phyloP scores from a whole-genome alignment of 768 basidiomycete genomes.

The Mycena crocata region DNA sequence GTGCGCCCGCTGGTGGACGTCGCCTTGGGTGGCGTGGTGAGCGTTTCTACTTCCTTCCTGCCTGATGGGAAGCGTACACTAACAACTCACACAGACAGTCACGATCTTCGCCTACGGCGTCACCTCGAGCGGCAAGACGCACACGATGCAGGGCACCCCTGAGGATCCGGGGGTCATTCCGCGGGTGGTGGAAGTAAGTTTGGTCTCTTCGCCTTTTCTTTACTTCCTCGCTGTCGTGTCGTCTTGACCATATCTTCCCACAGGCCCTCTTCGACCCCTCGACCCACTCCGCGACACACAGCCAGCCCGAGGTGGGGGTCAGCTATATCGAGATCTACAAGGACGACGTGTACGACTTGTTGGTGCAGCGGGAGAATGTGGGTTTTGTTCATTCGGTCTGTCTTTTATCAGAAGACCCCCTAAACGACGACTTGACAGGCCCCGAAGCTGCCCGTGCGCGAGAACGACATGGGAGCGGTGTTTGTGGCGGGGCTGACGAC shows the following conservation, averaged over 20 bases:
- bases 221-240: not conserved
- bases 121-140: conserved; percentile 91
- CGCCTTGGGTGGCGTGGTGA: conserved; percentile 79
- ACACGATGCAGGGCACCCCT: conserved; percentile 90
- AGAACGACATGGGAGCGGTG: conserved; percentile 64
- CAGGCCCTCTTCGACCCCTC: conserved; percentile 71
- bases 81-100: conserved; percentile 65
- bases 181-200: conserved; percentile 74
- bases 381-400: too few species aligned
- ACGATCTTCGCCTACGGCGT: conserved; percentile 94
- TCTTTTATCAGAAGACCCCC: too few species aligned
- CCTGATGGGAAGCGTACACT: not conserved
- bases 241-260: not conserved
- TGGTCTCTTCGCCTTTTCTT: not conserved
- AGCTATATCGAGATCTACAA: conserved; percentile 95
- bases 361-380: conserved; percentile 78
- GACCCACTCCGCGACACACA: conserved; percentile 19
- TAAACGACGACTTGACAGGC: conserved; percentile 44
- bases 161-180: conserved; percentile 88
- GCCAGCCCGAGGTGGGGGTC: conserved; percentile 50
- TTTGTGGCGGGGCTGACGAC: conserved; percentile 66
- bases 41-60: conserved; percentile 39
- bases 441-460: conserved; percentile 64
- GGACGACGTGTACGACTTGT: conserved; percentile 90
- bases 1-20: conserved; percentile 84